Evolutionary conservation across 1,284 basidiomycete genomes (phyloP).

Genomic region (Phylloboletellus chloephorus): DNA sequence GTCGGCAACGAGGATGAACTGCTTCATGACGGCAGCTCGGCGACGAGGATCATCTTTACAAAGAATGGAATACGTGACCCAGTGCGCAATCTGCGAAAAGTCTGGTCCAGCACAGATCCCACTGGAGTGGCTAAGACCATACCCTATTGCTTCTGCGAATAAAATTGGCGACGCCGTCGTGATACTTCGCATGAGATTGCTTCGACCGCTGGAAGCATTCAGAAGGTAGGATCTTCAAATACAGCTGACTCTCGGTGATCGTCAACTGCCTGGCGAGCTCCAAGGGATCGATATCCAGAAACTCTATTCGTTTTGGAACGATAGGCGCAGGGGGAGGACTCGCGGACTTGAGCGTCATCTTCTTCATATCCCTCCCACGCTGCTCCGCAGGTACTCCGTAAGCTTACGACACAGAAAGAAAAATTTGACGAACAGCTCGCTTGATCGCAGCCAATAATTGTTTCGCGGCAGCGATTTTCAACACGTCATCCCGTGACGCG

Average conservation of each 20-base stretch:
- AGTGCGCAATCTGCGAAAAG: conserved; percentile 51
- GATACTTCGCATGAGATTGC: conserved; percentile 45
- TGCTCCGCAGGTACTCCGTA: conserved; percentile 24
- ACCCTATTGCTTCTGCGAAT: conserved; percentile 72
- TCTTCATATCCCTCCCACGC: conserved; percentile 35
- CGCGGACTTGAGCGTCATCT: conserved; percentile 32
- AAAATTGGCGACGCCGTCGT: conserved; percentile 62
- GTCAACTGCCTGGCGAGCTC: conserved; percentile 79
- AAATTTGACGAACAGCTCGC: conserved; percentile 41
- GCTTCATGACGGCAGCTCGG: conserved; percentile 64
- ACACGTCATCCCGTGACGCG: conserved; percentile 42
- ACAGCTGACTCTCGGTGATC: conserved; percentile 67
- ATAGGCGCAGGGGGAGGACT: conserved; percentile 51
- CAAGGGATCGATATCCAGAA: conserved; percentile 68
- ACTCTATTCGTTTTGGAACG: conserved; percentile 53
- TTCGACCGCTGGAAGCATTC: conserved; percentile 65
- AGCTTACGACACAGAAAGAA: neutral
- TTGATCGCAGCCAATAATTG: conserved; percentile 50
- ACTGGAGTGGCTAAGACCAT: conserved; percentile 9
- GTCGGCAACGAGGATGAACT: conserved; percentile 74
- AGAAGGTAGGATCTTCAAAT: conserved; percentile 62
- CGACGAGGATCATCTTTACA: conserved; percentile 66
- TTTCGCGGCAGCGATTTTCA: conserved; percentile 44
- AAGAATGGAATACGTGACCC: conserved; percentile 73
- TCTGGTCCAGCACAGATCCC: conserved; percentile 3